These are phyloP conservation scores for Arabidopsis suecica DNA, from an alignment of 345 rosid genomes.

Conservation along the genomic window DNA sequence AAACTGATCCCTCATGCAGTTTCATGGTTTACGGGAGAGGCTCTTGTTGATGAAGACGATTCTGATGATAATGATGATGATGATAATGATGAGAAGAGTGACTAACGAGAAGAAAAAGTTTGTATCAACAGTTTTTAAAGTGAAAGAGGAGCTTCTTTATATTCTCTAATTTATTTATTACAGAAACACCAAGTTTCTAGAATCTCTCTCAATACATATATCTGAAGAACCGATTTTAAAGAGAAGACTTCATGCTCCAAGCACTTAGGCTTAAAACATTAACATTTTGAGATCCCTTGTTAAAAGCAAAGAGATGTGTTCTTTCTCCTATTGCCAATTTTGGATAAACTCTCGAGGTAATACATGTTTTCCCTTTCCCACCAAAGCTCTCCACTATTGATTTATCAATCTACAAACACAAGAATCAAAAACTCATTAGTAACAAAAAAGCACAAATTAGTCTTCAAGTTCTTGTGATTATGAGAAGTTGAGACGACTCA, in stretches of 20 bases:
- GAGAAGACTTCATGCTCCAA: slow-evolving; percentile 70
- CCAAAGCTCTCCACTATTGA: slow-evolving; percentile 89
- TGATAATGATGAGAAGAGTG: slow-evolving; percentile 53
- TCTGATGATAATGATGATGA: slow-evolving; percentile 30
- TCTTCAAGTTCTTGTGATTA: neutral
- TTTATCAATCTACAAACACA: slow-evolving; percentile 61
- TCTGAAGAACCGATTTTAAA: slow-evolving; percentile 15
- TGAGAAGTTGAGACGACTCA: slow-evolving; percentile 42
- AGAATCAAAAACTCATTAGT: neutral
- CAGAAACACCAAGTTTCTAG: slow-evolving; percentile 29
- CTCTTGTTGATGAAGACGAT: slow-evolving; percentile 65
- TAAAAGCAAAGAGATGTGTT: slow-evolving; percentile 62
- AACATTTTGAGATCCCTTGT: slow-evolving; percentile 61
- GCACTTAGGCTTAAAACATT: slow-evolving; percentile 51
- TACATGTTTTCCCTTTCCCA: slow-evolving; percentile 65
- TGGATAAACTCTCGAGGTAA: slow-evolving; percentile 79
- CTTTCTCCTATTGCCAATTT: slow-evolving; percentile 46
- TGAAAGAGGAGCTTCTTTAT: slow-evolving; percentile 14
- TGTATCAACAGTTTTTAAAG: slow-evolving; percentile 33
- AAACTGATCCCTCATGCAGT: slow-evolving; percentile 94
- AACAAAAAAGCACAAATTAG: neutral
- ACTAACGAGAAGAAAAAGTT: slow-evolving; percentile 49
- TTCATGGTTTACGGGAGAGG: slow-evolving; percentile 97
- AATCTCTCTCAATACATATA: slow-evolving; percentile 20
- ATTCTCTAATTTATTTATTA: slow-evolving; percentile 20